Percentiles rank a stretch among this genome's conserved stretches.
Evolutionary conservation across 225 moss, liverwort and hornwort genomes (phyloP).

Genomic region (Climacium dendroides): DNA sequence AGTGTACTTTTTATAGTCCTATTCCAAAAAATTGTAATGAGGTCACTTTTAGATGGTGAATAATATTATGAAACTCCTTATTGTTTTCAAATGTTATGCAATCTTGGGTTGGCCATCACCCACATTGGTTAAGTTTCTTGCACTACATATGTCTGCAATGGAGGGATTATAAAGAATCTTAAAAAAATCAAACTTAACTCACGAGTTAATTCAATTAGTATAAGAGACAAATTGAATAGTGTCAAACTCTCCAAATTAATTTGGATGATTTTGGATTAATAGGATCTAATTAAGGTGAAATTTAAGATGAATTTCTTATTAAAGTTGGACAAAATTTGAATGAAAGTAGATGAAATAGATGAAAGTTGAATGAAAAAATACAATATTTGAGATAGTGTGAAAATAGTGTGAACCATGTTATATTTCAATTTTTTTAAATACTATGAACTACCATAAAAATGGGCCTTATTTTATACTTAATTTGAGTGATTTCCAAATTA

Average conservation of each 20-base stretch:
- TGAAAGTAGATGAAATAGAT: neutral
- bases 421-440: neutral
- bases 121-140: neutral
- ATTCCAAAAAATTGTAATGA: neutral
- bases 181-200: accelerated
- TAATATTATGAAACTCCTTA: accelerated
- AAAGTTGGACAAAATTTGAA: neutral
- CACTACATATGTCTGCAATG: accelerated
- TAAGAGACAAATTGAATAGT: too few species aligned
- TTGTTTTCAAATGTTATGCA: neutral
- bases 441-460: neutral
- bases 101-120: accelerated
- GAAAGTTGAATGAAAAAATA: neutral
- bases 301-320: neutral
- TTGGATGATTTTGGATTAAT: neutral
- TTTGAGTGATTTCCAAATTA: neutral
- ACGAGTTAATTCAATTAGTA: neutral
- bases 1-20: neutral
- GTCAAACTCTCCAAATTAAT: neutral
- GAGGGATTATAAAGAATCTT: neutral
- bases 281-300: accelerated
- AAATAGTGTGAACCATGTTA: neutral
- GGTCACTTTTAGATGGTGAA: neutral
- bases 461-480: accelerated
- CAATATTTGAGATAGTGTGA: neutral